A percentile compares a stretch with the other conserved stretches of the same genome.
Evolutionary conservation across 2,329 filamentous ascomycete species (phyloP).

Genomic region (Lecanicillium sp.): DNA sequence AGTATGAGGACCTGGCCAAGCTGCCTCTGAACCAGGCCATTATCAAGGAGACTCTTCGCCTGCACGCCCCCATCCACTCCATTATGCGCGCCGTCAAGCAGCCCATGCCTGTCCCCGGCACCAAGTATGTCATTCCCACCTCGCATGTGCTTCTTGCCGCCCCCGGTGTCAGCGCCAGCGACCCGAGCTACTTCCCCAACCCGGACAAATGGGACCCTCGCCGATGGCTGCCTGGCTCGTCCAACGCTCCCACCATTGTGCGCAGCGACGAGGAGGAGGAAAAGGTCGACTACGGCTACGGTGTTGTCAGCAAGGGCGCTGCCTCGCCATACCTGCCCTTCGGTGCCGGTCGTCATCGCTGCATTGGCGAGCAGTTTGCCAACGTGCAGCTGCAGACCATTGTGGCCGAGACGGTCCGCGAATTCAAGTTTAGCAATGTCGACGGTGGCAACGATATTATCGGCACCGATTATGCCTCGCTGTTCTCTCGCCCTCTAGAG

Average conservation of each 20-base stretch:
- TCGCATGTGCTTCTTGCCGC: constrained; percentile 77
- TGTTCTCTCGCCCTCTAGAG: constrained; percentile 67
- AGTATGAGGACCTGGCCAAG: constrained; percentile 69
- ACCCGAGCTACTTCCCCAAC: constrained; percentile 71
- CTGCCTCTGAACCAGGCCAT: constrained; percentile 77
- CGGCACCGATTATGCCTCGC: constrained; percentile 59
- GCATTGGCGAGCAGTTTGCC: constrained; percentile 95
- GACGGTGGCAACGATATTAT: constrained; percentile 63
- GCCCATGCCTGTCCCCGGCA: constrained; percentile 76
- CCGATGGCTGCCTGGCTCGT: constrained; percentile 69
- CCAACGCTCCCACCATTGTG: constrained; percentile 40
- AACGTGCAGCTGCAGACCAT: constrained; percentile 89
- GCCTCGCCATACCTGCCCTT: constrained; percentile 89
- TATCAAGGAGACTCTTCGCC: constrained; percentile 83
- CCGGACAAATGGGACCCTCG: constrained; percentile 82
- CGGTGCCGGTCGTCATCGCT: constrained; percentile 84
- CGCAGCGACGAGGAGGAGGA: constrained; percentile 53
- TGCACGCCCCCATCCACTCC: constrained; percentile 90
- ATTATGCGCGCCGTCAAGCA: constrained; percentile 89
- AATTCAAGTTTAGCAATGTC: constrained; percentile 72
- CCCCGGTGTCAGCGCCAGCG: constrained; percentile 70
- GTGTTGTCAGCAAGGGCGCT: constrained; percentile 83
- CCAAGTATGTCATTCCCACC: constrained; percentile 73
- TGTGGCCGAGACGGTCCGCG: constrained; percentile 63
- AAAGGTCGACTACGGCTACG: constrained; percentile 90